Base-by-base conservation (phyloP, 306 rosid genomes). In the Senna siamea region DNA sequence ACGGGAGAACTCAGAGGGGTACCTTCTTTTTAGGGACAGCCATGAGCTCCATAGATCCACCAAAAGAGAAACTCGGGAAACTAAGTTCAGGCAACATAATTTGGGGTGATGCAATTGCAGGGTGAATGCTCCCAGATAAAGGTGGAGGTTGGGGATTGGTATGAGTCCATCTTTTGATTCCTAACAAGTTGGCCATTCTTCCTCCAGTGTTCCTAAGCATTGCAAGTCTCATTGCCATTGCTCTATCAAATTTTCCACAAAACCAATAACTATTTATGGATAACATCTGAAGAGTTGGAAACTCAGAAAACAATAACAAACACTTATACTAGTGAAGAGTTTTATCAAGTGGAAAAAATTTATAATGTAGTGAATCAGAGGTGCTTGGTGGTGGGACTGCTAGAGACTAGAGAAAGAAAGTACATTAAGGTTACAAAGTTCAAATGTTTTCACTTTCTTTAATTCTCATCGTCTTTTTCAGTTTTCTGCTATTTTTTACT, bases 41-140 rank as follows among this genome's bases (percentile, higher is more conserved):
- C 98, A 93, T 90, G 77, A 93, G 96, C 76, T 93, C 98, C 95
- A 93, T 88, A 23, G 91, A 84, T 32, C 86, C 93, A 14, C 77
- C 85, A 64, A 75, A 83, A 17, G 84, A 59, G 81, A 82, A 83
- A 69, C 74, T 83, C 1, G 87, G 90, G 76, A 83, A 78, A 55
- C 76, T 83, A 65, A 80, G 83, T 76, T 80, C 96, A 26, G 93
- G 96, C 71, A 80, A 73, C 84, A 82, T 71, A 1, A 84, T 77
- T 23, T 66, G 89, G 14, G 71, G 76, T 3, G 81, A 46, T 18
- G 55, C 72, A 81, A 71, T 43, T 46, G 73, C 72, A 26, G 32
- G 59, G 37, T 52, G 47, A 6, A 86, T 66, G 79, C 64, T 7
- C 22, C 87, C 91, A 69, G 77, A 69, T 38, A 84, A 59, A 22